Conservation (phyloP, 345 rosid species). For the Moringa oleifera region DNA sequence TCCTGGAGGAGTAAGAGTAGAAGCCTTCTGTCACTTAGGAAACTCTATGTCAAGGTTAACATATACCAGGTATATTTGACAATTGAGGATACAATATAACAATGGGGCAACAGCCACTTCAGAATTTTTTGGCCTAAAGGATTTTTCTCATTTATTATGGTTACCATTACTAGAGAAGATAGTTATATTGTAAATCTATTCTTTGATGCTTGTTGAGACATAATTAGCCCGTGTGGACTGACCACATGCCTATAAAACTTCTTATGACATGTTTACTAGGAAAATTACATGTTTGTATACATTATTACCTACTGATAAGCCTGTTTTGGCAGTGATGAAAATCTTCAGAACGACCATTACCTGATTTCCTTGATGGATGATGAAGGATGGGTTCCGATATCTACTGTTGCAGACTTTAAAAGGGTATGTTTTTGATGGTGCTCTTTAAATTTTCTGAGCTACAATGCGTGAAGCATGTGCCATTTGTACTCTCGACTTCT, state of each 20-base stretch:
- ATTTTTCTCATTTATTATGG: no score
- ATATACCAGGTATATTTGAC: no score
- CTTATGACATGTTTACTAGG: neutral
- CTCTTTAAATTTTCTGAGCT: neutral
- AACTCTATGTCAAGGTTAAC: no score
- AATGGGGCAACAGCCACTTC: no score
- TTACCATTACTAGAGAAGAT: no score
- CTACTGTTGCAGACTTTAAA: constrained; percentile 72
- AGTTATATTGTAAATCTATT: no score
- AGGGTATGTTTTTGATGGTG: constrained; percentile 51
- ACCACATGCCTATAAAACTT: neutral
- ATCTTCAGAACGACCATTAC: constrained; percentile 63
- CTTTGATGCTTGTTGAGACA: neutral
- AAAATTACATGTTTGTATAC: neutral
- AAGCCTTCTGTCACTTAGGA: no score
- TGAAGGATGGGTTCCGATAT: constrained; percentile 83
- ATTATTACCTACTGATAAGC: neutral
- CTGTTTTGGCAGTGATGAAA: constrained; percentile 69
- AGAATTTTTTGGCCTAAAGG: no score
- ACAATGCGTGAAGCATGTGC: constrained; percentile 2
- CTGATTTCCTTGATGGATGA: constrained; percentile 83
- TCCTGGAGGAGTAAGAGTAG: no score
- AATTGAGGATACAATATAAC: no score
- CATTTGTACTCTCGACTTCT: neutral
- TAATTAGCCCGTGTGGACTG: neutral